Evolutionary conservation across 495 filamentous ascomycete species (phyloP).

Genomic region (Penicillium flavigenum): DNA sequence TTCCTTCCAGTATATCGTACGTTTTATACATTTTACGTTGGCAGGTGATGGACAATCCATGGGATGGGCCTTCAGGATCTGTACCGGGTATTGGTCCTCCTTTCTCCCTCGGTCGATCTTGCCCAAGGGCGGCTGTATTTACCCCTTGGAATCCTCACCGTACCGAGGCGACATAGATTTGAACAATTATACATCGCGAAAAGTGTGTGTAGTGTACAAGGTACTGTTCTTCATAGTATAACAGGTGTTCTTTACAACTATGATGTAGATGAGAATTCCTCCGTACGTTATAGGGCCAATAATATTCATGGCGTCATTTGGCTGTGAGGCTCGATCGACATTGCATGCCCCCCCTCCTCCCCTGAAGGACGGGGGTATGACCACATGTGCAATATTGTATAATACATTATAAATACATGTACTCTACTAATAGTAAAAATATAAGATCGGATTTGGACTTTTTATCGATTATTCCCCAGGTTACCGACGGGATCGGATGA

Average conservation of each 20-base stretch:
- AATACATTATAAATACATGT: not conserved
- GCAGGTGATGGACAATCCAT: not conserved
- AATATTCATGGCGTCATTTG: slow-evolving; percentile 24
- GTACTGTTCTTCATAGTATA: not conserved
- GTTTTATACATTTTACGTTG: not conserved
- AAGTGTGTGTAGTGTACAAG: not conserved
- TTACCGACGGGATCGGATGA: not conserved
- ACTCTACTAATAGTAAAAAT: not conserved
- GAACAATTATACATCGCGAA: too few relatives aligned
- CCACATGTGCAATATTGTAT: slow-evolving; percentile 6
- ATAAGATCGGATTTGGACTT: not conserved
- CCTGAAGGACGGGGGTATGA: slow-evolving; percentile 17
- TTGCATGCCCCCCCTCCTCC: slow-evolving; percentile 36
- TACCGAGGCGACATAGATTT: not conserved
- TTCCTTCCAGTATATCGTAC: not conserved
- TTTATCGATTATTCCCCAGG: not conserved
- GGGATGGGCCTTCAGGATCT: not conserved
- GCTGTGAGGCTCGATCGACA: slow-evolving; percentile 42
- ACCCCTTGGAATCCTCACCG: slow-evolving; percentile 1
- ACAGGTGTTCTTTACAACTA: not conserved
- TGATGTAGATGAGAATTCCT: too few relatives aligned
- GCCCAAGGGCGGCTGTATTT: slow-evolving; percentile 4
- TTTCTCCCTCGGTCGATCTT: slow-evolving; percentile 8
- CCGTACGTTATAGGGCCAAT: slow-evolving; percentile 3
- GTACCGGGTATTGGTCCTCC: not conserved